Evolutionary conservation across 768 basidiomycete species (phyloP), one percentile per base, ranked within the genome.

Genomic region (Filobasidium wieringae): DNA sequence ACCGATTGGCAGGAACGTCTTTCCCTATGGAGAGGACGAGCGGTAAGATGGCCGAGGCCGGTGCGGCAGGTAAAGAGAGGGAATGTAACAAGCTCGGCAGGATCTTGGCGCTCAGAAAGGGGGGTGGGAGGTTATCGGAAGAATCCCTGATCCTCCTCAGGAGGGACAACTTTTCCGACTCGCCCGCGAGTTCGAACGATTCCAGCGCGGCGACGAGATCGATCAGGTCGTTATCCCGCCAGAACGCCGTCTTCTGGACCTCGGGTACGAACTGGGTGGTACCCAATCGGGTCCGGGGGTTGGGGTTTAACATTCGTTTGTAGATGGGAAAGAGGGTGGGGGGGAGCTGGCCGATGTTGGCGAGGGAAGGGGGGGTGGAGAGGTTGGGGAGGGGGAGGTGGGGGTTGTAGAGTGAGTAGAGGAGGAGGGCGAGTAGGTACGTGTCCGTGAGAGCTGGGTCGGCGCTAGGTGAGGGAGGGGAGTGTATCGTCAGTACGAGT

Each of bases 251-350:
- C 33, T 50, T 34, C 51, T 77, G 71, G 1, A 78, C 76, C 59
- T 81, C 80, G 22, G 87, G 84, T 15, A 95, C 77, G 71, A 97
- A 88, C 1, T 77, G 76, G 63, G 87, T 85, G 0, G 86, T 79
- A 1, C 84, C 80, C 65, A 91, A 75, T 22, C 95, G 82, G 1
- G 81, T 79, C 68, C 84, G 87, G 0, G 87, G 82, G 69, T 84
- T 91, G 1, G 93, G 93, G 66, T 90, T 90, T 15, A 97, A 78
- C 34, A 99, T 82, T 51, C 82, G 84, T 73, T 90, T 92, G 79
- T 85, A 92, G 1, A 80, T 78, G 0, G 84, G 79, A 71, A 93
- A 95, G 1, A 96, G 70, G 0, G 81, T 65, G 2, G 72, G 66
- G 0, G 95, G 93, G 34, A 97, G 86, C 5, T 80, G 68, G 1